Conservation (phyloP, 2,329 filamentous ascomycete species). For the Dothideomycetes sp. region DNA sequence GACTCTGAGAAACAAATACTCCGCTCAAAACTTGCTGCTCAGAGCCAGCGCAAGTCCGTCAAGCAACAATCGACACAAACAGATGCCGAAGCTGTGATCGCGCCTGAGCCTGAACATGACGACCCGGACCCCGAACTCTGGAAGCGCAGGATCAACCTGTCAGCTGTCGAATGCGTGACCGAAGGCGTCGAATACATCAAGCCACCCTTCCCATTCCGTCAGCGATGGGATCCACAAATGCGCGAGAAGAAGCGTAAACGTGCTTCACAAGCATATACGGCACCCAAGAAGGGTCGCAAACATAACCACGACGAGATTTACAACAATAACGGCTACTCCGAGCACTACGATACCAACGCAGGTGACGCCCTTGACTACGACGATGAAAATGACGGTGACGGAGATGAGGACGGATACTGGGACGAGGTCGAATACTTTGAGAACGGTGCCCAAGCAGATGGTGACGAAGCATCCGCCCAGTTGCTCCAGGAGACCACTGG, state of each 20-base stretch:
- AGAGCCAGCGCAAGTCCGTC: constrained; percentile 5
- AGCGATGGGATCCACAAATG: constrained; percentile 73
- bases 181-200: constrained; percentile 56
- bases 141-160: constrained; percentile 62
- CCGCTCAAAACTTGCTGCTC: constrained; percentile 38
- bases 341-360: constrained; percentile 21
- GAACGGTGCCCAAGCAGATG: constrained; percentile 14
- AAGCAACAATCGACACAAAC: constrained; percentile 9
- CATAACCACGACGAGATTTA: constrained; percentile 29
- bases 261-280: constrained; percentile 19
- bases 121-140: constrained; percentile 52
- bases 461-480: constrained; percentile 16
- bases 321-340: constrained; percentile 20
- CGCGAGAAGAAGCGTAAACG: constrained; percentile 30
- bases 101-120: constrained; percentile 13
- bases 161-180: constrained; percentile 68
- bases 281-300: constrained; percentile 33
- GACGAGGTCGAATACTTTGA: constrained; percentile 16
- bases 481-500: constrained; percentile 17
- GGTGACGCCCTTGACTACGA: constrained; percentile 30
- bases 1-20: constrained; percentile 57
- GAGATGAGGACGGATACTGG: constrained; percentile 12
- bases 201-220: constrained; percentile 81
- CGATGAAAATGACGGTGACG: constrained; percentile 24
- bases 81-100: constrained; percentile 17